Evolutionary conservation across 2,329 filamentous ascomycete species (phyloP).

Genomic region (Penicillium nordicum): DNA sequence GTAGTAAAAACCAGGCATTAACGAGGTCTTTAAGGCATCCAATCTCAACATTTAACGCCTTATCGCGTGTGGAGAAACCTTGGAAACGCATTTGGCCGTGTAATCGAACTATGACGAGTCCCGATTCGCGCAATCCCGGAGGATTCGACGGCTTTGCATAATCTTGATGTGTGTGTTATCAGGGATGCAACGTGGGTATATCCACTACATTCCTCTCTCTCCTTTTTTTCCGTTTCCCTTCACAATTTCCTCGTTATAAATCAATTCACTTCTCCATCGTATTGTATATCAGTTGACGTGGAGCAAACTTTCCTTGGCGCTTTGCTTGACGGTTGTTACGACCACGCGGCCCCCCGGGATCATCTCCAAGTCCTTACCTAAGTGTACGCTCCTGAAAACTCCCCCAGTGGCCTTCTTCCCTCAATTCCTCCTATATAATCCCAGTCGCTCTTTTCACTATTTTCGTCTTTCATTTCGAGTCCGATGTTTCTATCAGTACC

Average conservation of each 20-base stretch:
- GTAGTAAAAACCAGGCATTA: neutral
- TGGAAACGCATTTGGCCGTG: neutral
- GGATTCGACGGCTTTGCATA: neutral
- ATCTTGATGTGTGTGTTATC: neutral
- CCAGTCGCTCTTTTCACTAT: slow-evolving; percentile 2
- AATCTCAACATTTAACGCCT: neutral
- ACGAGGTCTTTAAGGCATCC: neutral
- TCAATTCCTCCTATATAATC: neutral
- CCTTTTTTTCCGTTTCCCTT: neutral
- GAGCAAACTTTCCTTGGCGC: slow-evolving; percentile 3
- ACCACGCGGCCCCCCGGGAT: slow-evolving; percentile 4
- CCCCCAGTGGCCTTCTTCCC: neutral
- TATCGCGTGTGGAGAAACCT: neutral
- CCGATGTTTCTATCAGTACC: slow-evolving; percentile 2
- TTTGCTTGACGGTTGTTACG: neutral
- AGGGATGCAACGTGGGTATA: neutral
- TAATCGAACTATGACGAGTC: neutral
- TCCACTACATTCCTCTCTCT: neutral
- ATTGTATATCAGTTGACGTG: slow-evolving; percentile 1
- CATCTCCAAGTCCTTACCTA: slow-evolving; percentile 4
- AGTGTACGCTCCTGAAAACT: slow-evolving; percentile 4
- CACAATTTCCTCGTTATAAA: neutral
- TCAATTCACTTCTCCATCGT: neutral
- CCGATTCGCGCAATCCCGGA: neutral
- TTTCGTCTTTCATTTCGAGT: neutral